phyloP scores from a whole-genome alignment of 164 flowering plant species.

The Aristolochia fimbriata region DNA sequence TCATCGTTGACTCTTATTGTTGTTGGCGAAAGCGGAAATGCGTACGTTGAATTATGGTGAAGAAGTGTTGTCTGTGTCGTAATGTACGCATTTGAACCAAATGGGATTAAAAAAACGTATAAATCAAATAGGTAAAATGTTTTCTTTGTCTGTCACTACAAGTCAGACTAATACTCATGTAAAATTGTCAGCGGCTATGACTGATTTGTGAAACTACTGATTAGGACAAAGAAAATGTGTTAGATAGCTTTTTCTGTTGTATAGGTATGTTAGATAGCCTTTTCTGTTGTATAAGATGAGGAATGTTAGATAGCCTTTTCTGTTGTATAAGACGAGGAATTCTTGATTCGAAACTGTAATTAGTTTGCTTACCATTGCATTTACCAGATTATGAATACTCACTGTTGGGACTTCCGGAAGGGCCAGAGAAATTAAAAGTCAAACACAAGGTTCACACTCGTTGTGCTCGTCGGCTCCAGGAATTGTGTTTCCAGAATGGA shows the following conservation, averaged over 20 bases:
- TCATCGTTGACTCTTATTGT: background rate
- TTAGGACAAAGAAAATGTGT: background rate
- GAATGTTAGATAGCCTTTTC: background rate
- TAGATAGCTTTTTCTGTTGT: no score
- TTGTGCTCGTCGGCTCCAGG: constrained; percentile 68
- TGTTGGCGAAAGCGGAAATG: no score
- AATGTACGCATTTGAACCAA: no score
- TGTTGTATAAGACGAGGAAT: background rate
- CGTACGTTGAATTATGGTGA: no score
- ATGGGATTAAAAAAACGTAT: no score
- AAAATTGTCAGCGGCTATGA: background rate
- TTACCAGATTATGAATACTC: constrained; percentile 81
- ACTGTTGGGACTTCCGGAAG: constrained; percentile 71
- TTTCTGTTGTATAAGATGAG: background rate
- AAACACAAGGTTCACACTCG: constrained; percentile 84
- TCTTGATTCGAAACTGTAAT: background rate
- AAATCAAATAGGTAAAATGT: background rate
- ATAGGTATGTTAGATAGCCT: no score
- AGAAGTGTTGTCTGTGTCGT: no score
- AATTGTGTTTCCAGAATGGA: constrained; percentile 87
- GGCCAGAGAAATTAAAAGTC: constrained; percentile 42
- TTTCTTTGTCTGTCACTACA: background rate
- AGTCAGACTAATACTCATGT: background rate
- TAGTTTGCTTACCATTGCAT: background rate
- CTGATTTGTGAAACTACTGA: background rate